These are phyloP conservation scores for Colletotrichum costaricense DNA, from an alignment of 2,329 filamentous ascomycete genomes.

Conservation along the genomic window DNA sequence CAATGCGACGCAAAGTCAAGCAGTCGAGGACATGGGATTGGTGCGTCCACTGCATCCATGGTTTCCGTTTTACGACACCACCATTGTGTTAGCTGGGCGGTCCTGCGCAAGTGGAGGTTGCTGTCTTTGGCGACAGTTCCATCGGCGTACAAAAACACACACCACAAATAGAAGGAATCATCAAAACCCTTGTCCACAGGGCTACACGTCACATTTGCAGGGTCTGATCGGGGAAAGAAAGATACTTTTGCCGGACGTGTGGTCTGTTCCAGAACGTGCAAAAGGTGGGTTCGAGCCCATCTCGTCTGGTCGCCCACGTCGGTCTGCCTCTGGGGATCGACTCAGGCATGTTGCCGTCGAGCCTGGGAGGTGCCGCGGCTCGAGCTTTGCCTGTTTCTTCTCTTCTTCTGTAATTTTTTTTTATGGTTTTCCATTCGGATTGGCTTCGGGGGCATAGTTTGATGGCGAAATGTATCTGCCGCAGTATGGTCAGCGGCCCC, in stretches of 20 bases:
- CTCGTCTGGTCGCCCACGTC: slow-evolving; percentile 16
- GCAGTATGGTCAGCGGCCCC: neutral
- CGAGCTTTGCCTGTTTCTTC: neutral
- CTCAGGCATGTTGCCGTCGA: slow-evolving; percentile 24
- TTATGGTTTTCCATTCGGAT: neutral
- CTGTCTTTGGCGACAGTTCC: neutral
- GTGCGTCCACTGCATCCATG: neutral
- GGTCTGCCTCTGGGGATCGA: slow-evolving; percentile 28
- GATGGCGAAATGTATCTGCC: neutral
- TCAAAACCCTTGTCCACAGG: slow-evolving; percentile 4
- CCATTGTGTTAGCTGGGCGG: neutral
- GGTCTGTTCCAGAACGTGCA: slow-evolving; percentile 33
- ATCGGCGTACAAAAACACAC: neutral
- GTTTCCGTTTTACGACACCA: neutral
- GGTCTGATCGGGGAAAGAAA: slow-evolving; percentile 27
- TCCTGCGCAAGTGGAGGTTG: neutral
- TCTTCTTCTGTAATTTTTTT: too few relatives aligned
- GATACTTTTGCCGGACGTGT: slow-evolving; percentile 26
- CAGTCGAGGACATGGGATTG: neutral
- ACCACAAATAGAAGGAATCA: neutral
- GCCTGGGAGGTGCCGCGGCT: slow-evolving; percentile 17
- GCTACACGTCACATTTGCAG: slow-evolving; percentile 31
- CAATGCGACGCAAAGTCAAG: slow-evolving; percentile 23
- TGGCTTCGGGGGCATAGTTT: neutral
- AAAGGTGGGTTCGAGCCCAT: slow-evolving; percentile 28